These are phyloP conservation scores for Lodderomyces margitis DNA, from an alignment of 1,139 yeast genomes.

Conservation along the genomic window DNA sequence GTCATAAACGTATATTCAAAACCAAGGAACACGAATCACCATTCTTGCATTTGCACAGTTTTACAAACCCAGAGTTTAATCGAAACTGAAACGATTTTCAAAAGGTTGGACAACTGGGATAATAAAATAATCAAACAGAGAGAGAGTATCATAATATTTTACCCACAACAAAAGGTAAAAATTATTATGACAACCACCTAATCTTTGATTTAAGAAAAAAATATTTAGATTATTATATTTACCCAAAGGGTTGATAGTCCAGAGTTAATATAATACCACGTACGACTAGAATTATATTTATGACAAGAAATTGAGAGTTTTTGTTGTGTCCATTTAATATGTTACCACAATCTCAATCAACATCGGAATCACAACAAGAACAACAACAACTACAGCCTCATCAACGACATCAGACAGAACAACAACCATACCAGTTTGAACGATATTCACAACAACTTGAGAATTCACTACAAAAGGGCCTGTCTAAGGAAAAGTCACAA, in stretches of 20 bases:
- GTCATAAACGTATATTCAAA: too few relatives aligned
- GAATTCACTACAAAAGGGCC: background rate
- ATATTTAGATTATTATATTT: constrained; percentile 13
- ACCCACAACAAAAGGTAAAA: too few relatives aligned
- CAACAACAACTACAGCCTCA: background rate
- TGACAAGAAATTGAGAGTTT: background rate
- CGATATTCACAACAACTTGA: background rate
- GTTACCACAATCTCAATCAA: background rate
- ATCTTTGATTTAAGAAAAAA: background rate
- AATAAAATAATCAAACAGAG: too few relatives aligned
- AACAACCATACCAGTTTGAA: background rate
- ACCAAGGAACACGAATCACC: too few relatives aligned
- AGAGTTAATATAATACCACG: constrained; percentile 6
- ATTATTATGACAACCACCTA: too few relatives aligned
- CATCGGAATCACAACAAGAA: background rate
- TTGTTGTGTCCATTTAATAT: background rate
- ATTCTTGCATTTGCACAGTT: too few relatives aligned
- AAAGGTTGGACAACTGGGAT: too few relatives aligned
- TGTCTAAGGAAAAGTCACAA: background rate
- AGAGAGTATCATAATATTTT: too few relatives aligned
- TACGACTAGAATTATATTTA: background rate
- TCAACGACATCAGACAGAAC: constrained; percentile 1
- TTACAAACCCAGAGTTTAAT: too few relatives aligned
- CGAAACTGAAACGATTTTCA: too few relatives aligned
- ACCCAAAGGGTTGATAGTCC: too few relatives aligned